phyloP scores from a whole-genome alignment of 441 rosid species.

The Geranium incanum region DNA sequence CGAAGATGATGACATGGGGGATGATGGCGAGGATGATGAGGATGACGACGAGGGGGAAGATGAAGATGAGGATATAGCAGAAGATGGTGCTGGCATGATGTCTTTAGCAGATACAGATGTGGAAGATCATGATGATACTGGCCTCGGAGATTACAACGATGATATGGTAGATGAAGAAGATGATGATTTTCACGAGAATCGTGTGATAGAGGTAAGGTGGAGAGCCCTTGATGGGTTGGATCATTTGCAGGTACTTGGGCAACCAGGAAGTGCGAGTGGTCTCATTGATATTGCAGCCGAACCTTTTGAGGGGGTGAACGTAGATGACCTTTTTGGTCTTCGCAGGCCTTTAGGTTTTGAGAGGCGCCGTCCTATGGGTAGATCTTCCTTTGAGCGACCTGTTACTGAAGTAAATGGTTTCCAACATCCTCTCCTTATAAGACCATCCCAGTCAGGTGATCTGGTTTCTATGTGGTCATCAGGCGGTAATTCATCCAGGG shows the following conservation, averaged over 20 bases:
- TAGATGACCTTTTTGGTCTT: conserved; percentile 86
- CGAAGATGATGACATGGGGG: conserved; percentile 85
- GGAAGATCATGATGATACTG: conserved; percentile 93
- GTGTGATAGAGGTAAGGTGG: conserved; percentile 89
- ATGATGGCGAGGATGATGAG: conserved; percentile 85
- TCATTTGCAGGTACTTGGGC: conserved; percentile 83
- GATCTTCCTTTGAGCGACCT: conserved; percentile 72
- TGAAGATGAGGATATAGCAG: conserved; percentile 87
- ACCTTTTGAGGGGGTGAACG: conserved; percentile 94
- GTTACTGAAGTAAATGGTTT: conserved; percentile 74
- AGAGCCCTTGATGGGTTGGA: conserved; percentile 94
- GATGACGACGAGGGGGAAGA: conserved; percentile 71
- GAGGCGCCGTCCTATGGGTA: conserved; percentile 69
- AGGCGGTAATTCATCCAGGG: conserved; percentile 64
- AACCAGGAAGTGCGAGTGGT: conserved; percentile 65
- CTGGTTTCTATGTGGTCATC: conserved; percentile 56
- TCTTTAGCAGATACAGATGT: conserved; percentile 89
- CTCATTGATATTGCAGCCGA: conserved; percentile 88
- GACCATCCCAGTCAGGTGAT: conserved; percentile 75
- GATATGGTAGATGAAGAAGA: conserved; percentile 96
- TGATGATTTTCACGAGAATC: conserved; percentile 87
- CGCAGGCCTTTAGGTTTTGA: conserved; percentile 90
- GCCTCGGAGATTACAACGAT: conserved; percentile 80
- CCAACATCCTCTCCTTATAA: conserved; percentile 85
- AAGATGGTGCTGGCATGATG: conserved; percentile 94